A percentile compares a stretch with the other conserved stretches of the same genome.
These are phyloP conservation scores for Ceratocystis huliohia DNA, from an alignment of 2,329 filamentous ascomycete genomes.

Conservation along the genomic window DNA sequence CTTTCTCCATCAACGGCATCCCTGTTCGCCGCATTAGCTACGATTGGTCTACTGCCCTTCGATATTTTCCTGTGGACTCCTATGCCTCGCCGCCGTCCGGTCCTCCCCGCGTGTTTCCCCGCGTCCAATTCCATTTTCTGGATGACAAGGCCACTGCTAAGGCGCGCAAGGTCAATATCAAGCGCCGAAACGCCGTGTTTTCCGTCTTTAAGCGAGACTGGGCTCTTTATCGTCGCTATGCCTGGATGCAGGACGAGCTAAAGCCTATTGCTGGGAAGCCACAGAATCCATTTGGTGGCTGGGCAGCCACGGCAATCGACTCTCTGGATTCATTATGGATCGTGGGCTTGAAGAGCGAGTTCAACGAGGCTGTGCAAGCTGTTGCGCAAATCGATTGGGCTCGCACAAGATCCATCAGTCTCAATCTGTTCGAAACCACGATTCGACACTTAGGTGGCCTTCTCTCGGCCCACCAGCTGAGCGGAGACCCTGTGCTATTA, in stretches of 20 bases:
- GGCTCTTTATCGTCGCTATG: slow-evolving; percentile 39
- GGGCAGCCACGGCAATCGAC: slow-evolving; percentile 49
- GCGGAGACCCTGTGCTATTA: slow-evolving; percentile 34
- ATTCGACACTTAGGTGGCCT: slow-evolving; percentile 42
- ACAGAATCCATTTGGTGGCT: slow-evolving; percentile 40
- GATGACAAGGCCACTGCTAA: neutral
- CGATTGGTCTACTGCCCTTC: slow-evolving; percentile 27
- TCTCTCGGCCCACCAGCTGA: slow-evolving; percentile 40
- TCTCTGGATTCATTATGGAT: slow-evolving; percentile 50
- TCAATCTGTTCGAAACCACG: slow-evolving; percentile 44
- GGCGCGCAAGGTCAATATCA: slow-evolving; percentile 9
- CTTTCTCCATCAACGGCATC: slow-evolving; percentile 14
- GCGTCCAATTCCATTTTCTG: slow-evolving; percentile 31
- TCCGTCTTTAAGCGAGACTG: slow-evolving; percentile 35
- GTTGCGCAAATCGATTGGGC: slow-evolving; percentile 40
- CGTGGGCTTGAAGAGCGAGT: slow-evolving; percentile 46
- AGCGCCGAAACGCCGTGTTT: slow-evolving; percentile 32
- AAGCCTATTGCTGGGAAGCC: slow-evolving; percentile 35
- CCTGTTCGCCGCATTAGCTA: slow-evolving; percentile 25
- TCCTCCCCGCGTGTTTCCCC: slow-evolving; percentile 24
- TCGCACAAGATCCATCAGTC: slow-evolving; percentile 31
- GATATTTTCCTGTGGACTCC: slow-evolving; percentile 26
- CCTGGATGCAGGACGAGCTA: slow-evolving; percentile 43
- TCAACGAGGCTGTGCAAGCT: slow-evolving; percentile 39
- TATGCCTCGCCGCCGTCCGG: slow-evolving; percentile 28